Percentiles rank a stretch among this genome's conserved stretches.
Conservation (phyloP, 2,329 filamentous ascomycete genomes). For the Aspergillus terreus region DNA sequence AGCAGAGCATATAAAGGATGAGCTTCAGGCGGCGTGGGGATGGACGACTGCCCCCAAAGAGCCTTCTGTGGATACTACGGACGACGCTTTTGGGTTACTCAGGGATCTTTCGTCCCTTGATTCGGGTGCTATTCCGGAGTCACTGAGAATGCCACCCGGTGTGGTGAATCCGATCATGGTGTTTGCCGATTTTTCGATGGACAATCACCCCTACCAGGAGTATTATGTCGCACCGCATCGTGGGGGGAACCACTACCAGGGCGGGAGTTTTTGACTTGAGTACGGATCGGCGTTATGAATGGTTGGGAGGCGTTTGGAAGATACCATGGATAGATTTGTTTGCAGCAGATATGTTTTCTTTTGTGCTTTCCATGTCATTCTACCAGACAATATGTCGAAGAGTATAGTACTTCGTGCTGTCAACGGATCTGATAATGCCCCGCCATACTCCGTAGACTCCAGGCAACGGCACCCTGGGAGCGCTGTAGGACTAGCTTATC, state of each 20-base stretch:
- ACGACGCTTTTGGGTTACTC: slow-evolving; percentile 13
- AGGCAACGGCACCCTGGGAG: no score
- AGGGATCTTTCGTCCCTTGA: slow-evolving; percentile 9
- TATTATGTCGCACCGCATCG: slow-evolving; percentile 67
- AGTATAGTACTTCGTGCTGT: no score
- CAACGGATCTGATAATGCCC: no score
- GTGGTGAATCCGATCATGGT: slow-evolving; percentile 69
- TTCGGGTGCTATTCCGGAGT: slow-evolving; percentile 4
- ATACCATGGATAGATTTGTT: slow-evolving; percentile 1
- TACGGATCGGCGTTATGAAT: neutral
- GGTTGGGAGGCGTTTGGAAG: neutral
- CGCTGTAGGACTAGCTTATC: no score
- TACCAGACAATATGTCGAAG: no score
- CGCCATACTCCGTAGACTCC: no score
- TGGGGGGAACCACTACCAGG: slow-evolving; percentile 26
- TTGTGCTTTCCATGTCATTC: neutral
- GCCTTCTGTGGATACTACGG: slow-evolving; percentile 16
- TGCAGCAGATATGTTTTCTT: no score
- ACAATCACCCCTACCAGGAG: slow-evolving; percentile 76
- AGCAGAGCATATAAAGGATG: slow-evolving; percentile 65
- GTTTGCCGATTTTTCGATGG: slow-evolving; percentile 69
- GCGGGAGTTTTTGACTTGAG: slow-evolving; percentile 16
- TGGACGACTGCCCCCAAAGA: slow-evolving; percentile 52
- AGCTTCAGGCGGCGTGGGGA: slow-evolving; percentile 74
- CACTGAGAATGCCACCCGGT: slow-evolving; percentile 36